Conservation (phyloP, 148 eudicot genomes). For the Camellia granthamiana region DNA sequence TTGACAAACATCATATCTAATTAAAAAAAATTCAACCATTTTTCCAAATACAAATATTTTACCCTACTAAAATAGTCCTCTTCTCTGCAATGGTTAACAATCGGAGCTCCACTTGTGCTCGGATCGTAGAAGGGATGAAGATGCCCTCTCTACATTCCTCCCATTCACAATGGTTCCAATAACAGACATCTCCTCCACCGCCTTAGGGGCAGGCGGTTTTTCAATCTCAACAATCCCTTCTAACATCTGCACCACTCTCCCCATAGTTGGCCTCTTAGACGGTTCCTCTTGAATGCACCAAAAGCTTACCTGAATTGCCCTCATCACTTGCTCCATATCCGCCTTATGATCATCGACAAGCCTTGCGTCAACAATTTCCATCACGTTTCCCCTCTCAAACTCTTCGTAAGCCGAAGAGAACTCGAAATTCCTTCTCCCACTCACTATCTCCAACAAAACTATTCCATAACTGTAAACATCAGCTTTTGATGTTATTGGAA, state of each 20-base stretch:
- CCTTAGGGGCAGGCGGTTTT: conserved; percentile 64
- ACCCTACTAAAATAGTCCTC: no score
- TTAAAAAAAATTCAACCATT: no score
- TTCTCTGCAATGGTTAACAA: no score
- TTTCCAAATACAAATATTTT: no score
- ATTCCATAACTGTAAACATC: conserved; percentile 83
- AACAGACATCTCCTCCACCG: conserved; percentile 35
- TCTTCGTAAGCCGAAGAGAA: conserved; percentile 81
- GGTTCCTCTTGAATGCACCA: conserved; percentile 94
- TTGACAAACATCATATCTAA: no score
- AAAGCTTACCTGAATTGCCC: conserved; percentile 65
- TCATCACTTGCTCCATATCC: conserved; percentile 54
- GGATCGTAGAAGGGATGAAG: conserved; percentile 36
- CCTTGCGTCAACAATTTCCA: conserved; percentile 46
- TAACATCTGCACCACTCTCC: conserved; percentile 80
- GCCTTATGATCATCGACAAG: conserved; percentile 32
- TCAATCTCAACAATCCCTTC: conserved; percentile 66
- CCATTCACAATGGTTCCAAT: background rate
- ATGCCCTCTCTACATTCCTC: conserved; percentile 43
- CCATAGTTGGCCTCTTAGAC: conserved; percentile 76
- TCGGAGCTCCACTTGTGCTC: conserved; percentile 15
- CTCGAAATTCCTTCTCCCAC: conserved; percentile 79
- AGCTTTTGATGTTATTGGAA: conserved; percentile 68
- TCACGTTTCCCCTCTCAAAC: conserved; percentile 58
- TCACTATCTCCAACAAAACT: conserved; percentile 73